Evolutionary conservation across 2,329 filamentous ascomycete species (phyloP), one percentile per base, ranked within the genome.

Genomic region (Metarhizium sp.): DNA sequence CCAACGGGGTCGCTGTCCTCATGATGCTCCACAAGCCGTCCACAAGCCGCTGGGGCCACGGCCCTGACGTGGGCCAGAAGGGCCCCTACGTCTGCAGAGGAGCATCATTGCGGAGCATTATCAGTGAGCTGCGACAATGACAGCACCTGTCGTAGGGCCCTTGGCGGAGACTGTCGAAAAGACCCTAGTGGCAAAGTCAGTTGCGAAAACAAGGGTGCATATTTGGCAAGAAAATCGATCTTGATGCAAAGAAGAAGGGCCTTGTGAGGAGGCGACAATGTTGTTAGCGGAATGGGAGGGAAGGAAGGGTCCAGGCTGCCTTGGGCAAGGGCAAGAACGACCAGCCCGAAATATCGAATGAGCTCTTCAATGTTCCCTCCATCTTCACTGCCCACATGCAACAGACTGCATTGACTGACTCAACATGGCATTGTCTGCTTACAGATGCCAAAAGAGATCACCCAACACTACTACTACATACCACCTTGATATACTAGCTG

Each of bases 81-180:
- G 48, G 30, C 14, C 32, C 32, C 48, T 25, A 38, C 52, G 47
- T 46, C 58, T 59, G 57, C 57, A 54, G 42, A 50, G 30, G 29
- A 34, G 53, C 58, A 57, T 58, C 51, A 59, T 57, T 55, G 58
- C 55, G 53, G 55, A 57, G 43, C 52, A 40, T 47, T 47, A 30
- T 36, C 16, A 10, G 50, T 16, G 14, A 20, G 50, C 20, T 38
- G n/a, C 32, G 11, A 14, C 32, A 34, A 11, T 34, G 50, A 13
- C 43, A 49, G 50, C 7, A 43, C 25, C 25, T 3, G 32, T 7
- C 10, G 32, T 11, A 42, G 13, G 50, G 40, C 32, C 38, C 38
- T 40, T 34, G 32, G 6, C 32, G 32, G 38, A 5, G 25, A 43
- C 42, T 52, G 50, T 51, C 52, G 40, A 40, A 38, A 18, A n/a